Percentiles rank a stretch among this genome's conserved stretches.
phyloP scores from a whole-genome alignment of 2,329 filamentous ascomycete genomes.

The Neoarthrinium moseri region DNA sequence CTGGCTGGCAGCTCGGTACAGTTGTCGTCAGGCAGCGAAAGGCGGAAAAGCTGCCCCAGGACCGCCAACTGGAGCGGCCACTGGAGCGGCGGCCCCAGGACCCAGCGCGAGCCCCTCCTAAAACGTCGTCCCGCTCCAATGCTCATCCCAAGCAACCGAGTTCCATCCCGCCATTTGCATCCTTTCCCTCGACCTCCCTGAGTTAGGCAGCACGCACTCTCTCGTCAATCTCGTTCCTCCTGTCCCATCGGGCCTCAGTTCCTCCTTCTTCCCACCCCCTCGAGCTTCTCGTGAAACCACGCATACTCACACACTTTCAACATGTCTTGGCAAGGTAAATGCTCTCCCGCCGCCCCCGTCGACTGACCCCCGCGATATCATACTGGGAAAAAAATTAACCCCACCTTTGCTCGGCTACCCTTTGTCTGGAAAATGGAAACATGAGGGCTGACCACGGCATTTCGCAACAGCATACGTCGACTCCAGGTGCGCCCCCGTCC shows the following conservation, averaged over 20 bases:
- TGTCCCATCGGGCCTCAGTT: not conserved
- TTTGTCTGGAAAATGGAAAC: no score
- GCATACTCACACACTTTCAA: slow-evolving; percentile 15
- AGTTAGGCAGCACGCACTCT: not conserved
- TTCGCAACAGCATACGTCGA: slow-evolving; percentile 54
- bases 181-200: slow-evolving; percentile 2
- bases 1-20: not conserved
- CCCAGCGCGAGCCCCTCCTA: slow-evolving; percentile 7
- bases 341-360: slow-evolving; percentile 17
- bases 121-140: not conserved
- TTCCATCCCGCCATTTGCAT: slow-evolving; percentile 9
- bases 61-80: not conserved
- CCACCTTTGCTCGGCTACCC: slow-evolving; percentile 21
- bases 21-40: not conserved
- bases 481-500: slow-evolving; percentile 47
- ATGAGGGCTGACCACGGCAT: slow-evolving; percentile 21
- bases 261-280: slow-evolving; percentile 4
- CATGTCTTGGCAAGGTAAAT: slow-evolving; percentile 76
- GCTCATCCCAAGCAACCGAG: not conserved
- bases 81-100: slow-evolving; percentile 1
- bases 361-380: not conserved
- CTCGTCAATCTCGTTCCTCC: not conserved
- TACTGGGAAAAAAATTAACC: slow-evolving; percentile 19
- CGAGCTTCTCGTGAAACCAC: slow-evolving; percentile 9
- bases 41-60: not conserved